Percentiles rank a stretch among this genome's conserved stretches.
Evolutionary conservation across 2,329 filamentous ascomycete species (phyloP).

Genomic region (Stachybotrys echinatus): DNA sequence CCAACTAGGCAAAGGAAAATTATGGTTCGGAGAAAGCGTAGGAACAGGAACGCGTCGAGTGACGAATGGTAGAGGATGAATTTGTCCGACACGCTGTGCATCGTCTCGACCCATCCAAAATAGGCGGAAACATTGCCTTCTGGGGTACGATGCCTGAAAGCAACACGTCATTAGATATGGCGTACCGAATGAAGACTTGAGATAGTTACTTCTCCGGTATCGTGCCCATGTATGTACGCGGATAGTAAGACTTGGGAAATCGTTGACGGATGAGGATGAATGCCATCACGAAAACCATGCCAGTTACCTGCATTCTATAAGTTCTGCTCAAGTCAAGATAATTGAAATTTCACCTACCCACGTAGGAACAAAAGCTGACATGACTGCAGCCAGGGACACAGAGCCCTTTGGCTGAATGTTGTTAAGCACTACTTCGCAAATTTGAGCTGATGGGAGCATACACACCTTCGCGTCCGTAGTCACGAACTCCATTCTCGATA

Average conservation of each 20-base stretch:
- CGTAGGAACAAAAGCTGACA: conserved; percentile 1
- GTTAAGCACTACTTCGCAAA: background rate
- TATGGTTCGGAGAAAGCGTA: background rate
- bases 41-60: background rate
- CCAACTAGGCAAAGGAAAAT: conserved; percentile 1
- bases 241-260: background rate
- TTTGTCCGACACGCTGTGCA: background rate
- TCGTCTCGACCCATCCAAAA: background rate
- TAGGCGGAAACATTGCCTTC: background rate
- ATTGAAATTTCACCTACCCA: background rate
- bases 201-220: background rate
- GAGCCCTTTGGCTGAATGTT: background rate
- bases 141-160: conserved; percentile 1
- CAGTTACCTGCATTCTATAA: background rate
- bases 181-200: background rate
- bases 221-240: background rate
- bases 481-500: no score
- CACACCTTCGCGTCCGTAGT: no score
- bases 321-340: background rate
- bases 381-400: background rate
- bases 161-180: background rate
- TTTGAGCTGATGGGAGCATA: no score
- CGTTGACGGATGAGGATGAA: background rate
- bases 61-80: conserved; percentile 1
- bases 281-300: background rate